Evolutionary conservation across 805 yeast species (phyloP).

Genomic region (Schizosaccharomyces osmophilus): DNA sequence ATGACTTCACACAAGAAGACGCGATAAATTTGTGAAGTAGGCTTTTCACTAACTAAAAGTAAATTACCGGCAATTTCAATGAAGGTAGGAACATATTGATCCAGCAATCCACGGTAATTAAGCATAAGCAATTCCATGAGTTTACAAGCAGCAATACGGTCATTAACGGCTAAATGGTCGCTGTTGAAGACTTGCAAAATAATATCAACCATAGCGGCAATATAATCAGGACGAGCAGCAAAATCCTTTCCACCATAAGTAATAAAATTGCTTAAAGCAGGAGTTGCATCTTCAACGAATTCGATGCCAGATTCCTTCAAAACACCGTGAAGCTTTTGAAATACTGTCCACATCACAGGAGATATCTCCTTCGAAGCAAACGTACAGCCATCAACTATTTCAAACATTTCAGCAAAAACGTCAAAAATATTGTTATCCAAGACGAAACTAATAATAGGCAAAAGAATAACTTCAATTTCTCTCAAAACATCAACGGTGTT

Average conservation of each 20-base stretch:
- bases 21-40: slow-evolving; percentile 15
- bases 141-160: slow-evolving; percentile 33
- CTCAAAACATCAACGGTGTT: slow-evolving; percentile 43
- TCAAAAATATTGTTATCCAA: slow-evolving; percentile 31
- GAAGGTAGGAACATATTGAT: slow-evolving; percentile 22
- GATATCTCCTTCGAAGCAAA: slow-evolving; percentile 35
- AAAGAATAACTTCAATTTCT: slow-evolving; percentile 38
- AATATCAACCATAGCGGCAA: slow-evolving; percentile 27
- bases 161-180: slow-evolving; percentile 31
- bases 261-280: slow-evolving; percentile 50
- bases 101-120: slow-evolving; percentile 26
- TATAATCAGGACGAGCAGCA: slow-evolving; percentile 22
- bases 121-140: slow-evolving; percentile 41
- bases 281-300: slow-evolving; percentile 47
- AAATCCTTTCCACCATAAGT: slow-evolving; percentile 32
- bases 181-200: slow-evolving; percentile 16
- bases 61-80: slow-evolving; percentile 19
- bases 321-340: slow-evolving; percentile 24
- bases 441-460: slow-evolving; percentile 46
- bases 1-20: slow-evolving; percentile 35
- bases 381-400: slow-evolving; percentile 45
- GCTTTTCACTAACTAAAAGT: slow-evolving; percentile 15
- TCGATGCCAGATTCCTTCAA: slow-evolving; percentile 26
- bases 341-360: slow-evolving; percentile 51
- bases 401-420: slow-evolving; percentile 53